Evolutionary conservation across 169 alveolate species (phyloP), one percentile per base, ranked within the genome.

Genomic region (Eimeria falciformis): DNA sequence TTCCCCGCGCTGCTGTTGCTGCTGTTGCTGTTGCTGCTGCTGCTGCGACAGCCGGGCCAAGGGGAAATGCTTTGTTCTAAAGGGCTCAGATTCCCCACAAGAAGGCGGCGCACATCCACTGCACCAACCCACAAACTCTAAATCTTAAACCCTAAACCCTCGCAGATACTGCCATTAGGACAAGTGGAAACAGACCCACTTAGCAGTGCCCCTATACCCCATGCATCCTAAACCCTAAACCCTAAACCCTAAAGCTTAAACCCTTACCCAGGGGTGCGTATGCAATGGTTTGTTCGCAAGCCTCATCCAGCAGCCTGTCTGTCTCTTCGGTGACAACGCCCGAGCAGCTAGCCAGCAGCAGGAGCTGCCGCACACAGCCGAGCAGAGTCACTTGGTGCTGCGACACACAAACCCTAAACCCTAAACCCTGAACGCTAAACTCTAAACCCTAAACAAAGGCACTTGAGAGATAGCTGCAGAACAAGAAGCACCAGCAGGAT

Each of bases 221-320:
- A 33, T 21, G 7, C 23, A 27, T 9, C 78, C 45, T 66, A 6
- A 66, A 66, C 46, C 78, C 46, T 66, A 27, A 69, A 33, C 53
- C 81, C 81, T 33, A 33, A 69, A 69, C 81, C 81, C 81, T 33
- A 68, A 68, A 68, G 53, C 79, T 50, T 68, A 68, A 68, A 29
- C 79, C 79, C 79, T 78, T 23, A 84, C 91, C 69, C 17, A 84
- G 83, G 29, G 91, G 91, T 18, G 77, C 82, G 5, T 37, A 4
- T 2, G 77, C 45, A n/a, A 84, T 68, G n/a, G 77, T 62, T 12
- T 56, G 55, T 69, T 84, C 91, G 91, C 91, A 84, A 4, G 91
- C 91, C 17, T 84, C 91, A 46, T 84, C 91, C n/a, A 84, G 91
- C 55, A 84, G 91, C 11, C 91, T 66, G 33, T 69, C 91, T 65